Conservation (phyloP, 768 basidiomycete genomes). For the Mrakia gelida region DNA sequence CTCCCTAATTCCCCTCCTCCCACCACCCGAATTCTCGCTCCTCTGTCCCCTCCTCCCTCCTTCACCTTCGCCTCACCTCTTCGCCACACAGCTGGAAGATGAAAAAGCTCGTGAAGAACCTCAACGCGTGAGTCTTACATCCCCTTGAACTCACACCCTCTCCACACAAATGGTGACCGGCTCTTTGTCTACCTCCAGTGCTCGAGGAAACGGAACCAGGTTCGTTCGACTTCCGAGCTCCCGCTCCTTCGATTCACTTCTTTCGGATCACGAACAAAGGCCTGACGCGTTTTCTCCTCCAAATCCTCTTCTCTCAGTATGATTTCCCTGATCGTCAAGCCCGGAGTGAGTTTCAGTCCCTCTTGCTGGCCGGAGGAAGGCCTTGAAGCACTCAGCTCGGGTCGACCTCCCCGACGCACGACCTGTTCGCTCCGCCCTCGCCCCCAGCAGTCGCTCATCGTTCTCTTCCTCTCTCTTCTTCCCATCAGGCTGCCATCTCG, state of each 20-base stretch:
- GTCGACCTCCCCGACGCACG: too few species aligned
- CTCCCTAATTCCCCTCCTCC: background rate
- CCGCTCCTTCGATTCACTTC: background rate
- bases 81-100: conserved; percentile 60
- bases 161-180: background rate
- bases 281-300: background rate
- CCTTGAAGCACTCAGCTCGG: too few species aligned
- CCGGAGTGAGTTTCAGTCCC: conserved; percentile 57
- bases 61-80: background rate
- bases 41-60: background rate
- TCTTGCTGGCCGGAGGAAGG: background rate
- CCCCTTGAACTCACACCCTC: background rate
- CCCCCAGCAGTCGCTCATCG: background rate
- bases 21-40: conserved; percentile 54
- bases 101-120: conserved; percentile 97
- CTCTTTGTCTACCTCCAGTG: conserved; percentile 39
- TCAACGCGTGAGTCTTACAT: conserved; percentile 55
- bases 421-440: background rate
- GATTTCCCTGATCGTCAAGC: conserved; percentile 96
- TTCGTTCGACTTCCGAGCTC: background rate
- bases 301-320: conserved; percentile 47
- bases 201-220: conserved; percentile 92
- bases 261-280: background rate
- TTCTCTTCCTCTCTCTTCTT: background rate
- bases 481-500: conserved; percentile 68